phyloP scores from a whole-genome alignment of 352 stramenopile genomes.

The Pythium coloratum region DNA sequence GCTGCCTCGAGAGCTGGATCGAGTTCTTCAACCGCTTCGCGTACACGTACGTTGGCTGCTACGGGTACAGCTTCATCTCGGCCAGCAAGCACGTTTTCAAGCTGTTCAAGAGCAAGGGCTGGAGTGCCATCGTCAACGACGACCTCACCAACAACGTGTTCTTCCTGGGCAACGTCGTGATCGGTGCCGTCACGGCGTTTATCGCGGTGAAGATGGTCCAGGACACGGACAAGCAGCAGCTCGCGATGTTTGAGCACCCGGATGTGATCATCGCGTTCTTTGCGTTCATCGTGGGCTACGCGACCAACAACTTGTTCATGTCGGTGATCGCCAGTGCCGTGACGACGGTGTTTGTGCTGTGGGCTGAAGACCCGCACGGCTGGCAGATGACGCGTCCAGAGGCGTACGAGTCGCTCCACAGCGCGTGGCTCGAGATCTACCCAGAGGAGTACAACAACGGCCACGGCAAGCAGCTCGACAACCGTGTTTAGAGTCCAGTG shows the following conservation, averaged over 20 bases:
- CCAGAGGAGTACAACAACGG: constrained; percentile 85
- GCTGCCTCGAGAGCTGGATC: constrained; percentile 79
- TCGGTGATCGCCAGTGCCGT: constrained; percentile 73
- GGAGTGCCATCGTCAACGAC: constrained; percentile 89
- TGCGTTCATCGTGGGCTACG: constrained; percentile 73
- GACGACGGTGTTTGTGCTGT: constrained; percentile 84
- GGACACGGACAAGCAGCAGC: constrained; percentile 43
- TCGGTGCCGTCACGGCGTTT: constrained; percentile 67
- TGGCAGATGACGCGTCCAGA: constrained; percentile 75
- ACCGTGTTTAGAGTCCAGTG: constrained; percentile 11
- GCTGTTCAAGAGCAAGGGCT: constrained; percentile 78
- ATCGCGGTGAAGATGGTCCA: constrained; percentile 58
- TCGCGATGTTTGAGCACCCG: constrained; percentile 68
- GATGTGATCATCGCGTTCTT: constrained; percentile 69
- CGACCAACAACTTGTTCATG: constrained; percentile 76
- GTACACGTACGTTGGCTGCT: constrained; percentile 86
- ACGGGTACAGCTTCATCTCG: constrained; percentile 84
- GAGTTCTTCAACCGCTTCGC: constrained; percentile 92
- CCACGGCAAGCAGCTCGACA: constrained; percentile 59
- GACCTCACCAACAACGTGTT: constrained; percentile 86
- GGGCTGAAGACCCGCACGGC: constrained; percentile 74
- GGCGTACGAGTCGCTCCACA: constrained; percentile 70
- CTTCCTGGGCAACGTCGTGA: constrained; percentile 78
- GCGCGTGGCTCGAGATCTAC: constrained; percentile 80
- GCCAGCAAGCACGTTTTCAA: constrained; percentile 77